Base-by-base conservation (phyloP, 306 rosid genomes). In the Canavalia gladiata region DNA sequence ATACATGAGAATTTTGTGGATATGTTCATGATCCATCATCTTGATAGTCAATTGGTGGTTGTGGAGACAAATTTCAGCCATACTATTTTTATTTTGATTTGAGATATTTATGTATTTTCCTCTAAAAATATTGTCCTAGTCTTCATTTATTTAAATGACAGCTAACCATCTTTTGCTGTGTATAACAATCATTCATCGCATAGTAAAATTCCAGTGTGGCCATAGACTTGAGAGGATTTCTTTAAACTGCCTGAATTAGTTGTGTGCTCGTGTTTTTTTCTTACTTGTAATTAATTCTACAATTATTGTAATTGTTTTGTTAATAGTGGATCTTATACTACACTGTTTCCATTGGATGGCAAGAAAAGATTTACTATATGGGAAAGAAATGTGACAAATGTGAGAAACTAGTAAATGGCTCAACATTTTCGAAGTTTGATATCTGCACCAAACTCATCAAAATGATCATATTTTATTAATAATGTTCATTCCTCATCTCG, bases 61-160 rank as follows among this genome's bases (percentile, higher is more conserved):
- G 25, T 18, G 25, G 25, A 18, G 25, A 18, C 25, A 18, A 18
- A 18, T 18, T 18, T 68, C 37, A 42, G 51, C 29, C 28, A 18
- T 81, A 81, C 8, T 12, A 25, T 33, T 46, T 34, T 42, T 73
- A 43, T 66, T 81, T 54, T 50, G 35, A 34, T 56, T 69, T 6
- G 41, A 47, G 78, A 34, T 1, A 25, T 49, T 50, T 72, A 31
- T 50, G 45, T 56, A 50, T 80, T 78, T 78, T 78, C 34, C 3
- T 65, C 60, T 65, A 37, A 41, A 51, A 77, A 31, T 37, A 12
- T 18, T 18, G 25, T 25, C 25, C 25, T 18, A 18, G 25, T 18
- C 25, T 18, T 18, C 25, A 18, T 18, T 18, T 18, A 18, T 18
- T 18, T 18, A 18, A 18, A 18, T 18, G 25, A 18, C 25, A 18